Evolutionary conservation across 306 rosid species (phyloP).

Genomic region (Casuarina glauca): DNA sequence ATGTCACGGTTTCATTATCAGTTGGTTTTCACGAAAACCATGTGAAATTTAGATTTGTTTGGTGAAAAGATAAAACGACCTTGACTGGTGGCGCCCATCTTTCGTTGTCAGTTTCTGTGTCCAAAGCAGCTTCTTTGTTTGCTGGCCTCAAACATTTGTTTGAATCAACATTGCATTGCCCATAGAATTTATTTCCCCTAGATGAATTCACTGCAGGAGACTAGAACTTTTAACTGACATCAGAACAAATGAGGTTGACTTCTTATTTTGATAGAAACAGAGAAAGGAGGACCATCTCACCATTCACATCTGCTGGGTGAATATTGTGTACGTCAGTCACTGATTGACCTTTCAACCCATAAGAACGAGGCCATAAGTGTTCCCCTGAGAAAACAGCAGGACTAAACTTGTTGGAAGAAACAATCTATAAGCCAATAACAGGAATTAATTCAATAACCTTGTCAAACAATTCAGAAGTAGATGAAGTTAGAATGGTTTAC

Average conservation of each 20-base stretch:
- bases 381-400: conserved; percentile 47
- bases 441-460: neutral
- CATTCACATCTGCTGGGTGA: conserved; percentile 70
- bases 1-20: neutral
- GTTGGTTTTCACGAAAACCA: neutral
- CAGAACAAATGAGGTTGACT: conserved; percentile 21
- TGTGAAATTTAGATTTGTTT: neutral
- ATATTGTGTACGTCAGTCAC: conserved; percentile 73
- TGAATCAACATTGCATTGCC: conserved; percentile 50
- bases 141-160: conserved; percentile 69
- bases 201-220: conserved; percentile 63
- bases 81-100: conserved; percentile 70
- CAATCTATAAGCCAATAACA: neutral
- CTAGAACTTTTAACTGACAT: conserved; percentile 18
- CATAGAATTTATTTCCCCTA: conserved; percentile 75
- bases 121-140: conserved; percentile 67
- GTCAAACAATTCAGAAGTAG: neutral
- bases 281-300: conserved; percentile 37
- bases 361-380: conserved; percentile 83
- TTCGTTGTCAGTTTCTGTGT: conserved; percentile 70
- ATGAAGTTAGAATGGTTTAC: neutral
- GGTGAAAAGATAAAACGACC: conserved; percentile 31
- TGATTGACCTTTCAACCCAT: conserved; percentile 63
- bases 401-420: neutral
- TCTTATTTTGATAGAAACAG: neutral